Base-by-base conservation (phyloP, 2,329 filamentous ascomycete genomes). In the Trichoderma harzianum region DNA sequence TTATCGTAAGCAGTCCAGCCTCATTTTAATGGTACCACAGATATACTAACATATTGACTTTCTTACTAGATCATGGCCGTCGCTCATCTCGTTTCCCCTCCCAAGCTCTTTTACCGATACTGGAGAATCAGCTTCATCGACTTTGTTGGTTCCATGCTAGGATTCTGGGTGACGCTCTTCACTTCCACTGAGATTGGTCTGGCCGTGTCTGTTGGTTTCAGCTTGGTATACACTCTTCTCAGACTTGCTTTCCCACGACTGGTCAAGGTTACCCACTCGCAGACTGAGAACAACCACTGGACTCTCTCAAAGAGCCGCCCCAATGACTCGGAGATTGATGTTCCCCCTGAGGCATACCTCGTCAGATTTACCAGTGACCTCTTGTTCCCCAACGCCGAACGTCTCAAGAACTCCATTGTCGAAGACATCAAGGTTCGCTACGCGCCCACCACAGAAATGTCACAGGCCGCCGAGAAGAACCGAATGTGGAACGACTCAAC, bases 71-170 rank as follows among this genome's bases (percentile, higher is more conserved):
- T 91, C 74, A 89, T 87, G 72, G 89, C 89, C 7, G 88, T 91
- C 0, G 87, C 87, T 79, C 88, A 89, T 51, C 82, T 91, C 7
- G 88, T 91, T 58, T 86, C 87, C 0, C 84, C 88, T 0, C 85
- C 89, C 0, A 85, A 83, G 3, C 83, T 87, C 11, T 91, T 91
- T 77, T 90, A 90, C 78, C 82, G 83, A 16, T 91, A 89, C 80
- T 92, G 89, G 88, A 87, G 87, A 74, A 88, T 88, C 2, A 91
- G 88, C 0, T 83, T 91, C 4, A 86, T 89, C 16, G 90, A 92
- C 78, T 91, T 91, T 75, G 84, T 89, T 67, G 86, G 88, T 0
- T 85, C 87, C 32, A 89, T 90, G 86, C 82, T 91, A 34, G 85
- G 89, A 5, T 88, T 91, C 75, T 91, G 89, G 86, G 82, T 91